Conservation (phyloP, 2,329 filamentous ascomycete species). For the Lasiodiplodia sp. region DNA sequence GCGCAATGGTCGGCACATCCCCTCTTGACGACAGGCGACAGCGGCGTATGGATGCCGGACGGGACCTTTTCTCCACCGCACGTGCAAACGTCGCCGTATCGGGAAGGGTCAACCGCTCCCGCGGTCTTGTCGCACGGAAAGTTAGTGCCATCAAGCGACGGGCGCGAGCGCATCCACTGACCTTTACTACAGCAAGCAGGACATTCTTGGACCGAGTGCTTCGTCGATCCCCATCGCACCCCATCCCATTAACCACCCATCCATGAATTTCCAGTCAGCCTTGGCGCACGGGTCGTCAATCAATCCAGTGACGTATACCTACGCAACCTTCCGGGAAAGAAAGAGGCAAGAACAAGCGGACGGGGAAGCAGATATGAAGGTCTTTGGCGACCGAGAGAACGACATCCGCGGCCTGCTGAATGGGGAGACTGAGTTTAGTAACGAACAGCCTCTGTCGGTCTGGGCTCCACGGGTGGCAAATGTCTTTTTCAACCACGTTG, state of each 20-base stretch:
- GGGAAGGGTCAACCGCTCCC: slow-evolving; percentile 25
- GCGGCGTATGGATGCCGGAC: slow-evolving; percentile 28
- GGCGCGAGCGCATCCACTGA: not conserved
- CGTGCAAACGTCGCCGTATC: slow-evolving; percentile 16
- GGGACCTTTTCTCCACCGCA: slow-evolving; percentile 26
- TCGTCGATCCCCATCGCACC: slow-evolving; percentile 2
- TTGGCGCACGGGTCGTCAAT: slow-evolving; percentile 19
- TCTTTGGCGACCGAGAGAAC: slow-evolving; percentile 20
- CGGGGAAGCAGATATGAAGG: slow-evolving; percentile 12
- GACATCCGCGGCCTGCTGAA: slow-evolving; percentile 20
- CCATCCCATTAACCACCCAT: slow-evolving; percentile 20
- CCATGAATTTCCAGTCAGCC: slow-evolving; percentile 7
- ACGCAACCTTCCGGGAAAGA: slow-evolving; percentile 22
- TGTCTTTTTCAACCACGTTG: slow-evolving; percentile 17
- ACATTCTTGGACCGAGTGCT: slow-evolving; percentile 12
- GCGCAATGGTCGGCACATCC: slow-evolving; percentile 28
- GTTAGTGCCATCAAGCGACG: slow-evolving; percentile 4
- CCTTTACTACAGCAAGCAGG: slow-evolving; percentile 15
- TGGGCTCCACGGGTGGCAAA: slow-evolving; percentile 26
- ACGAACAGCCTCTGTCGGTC: slow-evolving; percentile 24
- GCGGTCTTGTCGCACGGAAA: slow-evolving; percentile 24
- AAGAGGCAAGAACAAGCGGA: slow-evolving; percentile 24
- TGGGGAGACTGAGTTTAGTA: slow-evolving; percentile 20
- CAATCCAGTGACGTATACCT: slow-evolving; percentile 25
- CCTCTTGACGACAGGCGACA: slow-evolving; percentile 24